phyloP scores from a whole-genome alignment of 1,284 basidiomycete species.

The Marasmius oreades region DNA sequence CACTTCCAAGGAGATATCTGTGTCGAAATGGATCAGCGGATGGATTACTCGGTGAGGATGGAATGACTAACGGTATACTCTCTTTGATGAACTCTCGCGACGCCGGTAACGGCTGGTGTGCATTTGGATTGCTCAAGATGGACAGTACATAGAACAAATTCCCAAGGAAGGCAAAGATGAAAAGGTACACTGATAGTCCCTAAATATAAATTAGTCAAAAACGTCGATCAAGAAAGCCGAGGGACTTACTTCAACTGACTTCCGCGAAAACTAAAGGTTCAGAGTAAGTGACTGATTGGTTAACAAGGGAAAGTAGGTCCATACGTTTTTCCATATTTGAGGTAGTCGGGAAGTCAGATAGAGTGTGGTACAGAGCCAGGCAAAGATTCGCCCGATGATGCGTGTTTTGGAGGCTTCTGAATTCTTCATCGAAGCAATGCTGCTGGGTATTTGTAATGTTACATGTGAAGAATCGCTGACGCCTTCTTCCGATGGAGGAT shows the following conservation, averaged over 20 bases:
- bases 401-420: slow-evolving; percentile 44
- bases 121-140: slow-evolving; percentile 66
- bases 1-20: slow-evolving; percentile 84
- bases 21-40: slow-evolving; percentile 4
- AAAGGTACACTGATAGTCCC: slow-evolving; percentile 91
- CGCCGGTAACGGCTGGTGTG: slow-evolving; percentile 47
- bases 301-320: slow-evolving; percentile 31
- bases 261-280: slow-evolving; percentile 75
- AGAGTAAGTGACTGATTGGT: slow-evolving; percentile 6
- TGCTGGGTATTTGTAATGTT: background rate
- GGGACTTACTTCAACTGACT: slow-evolving; percentile 78
- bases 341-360: slow-evolving; percentile 91
- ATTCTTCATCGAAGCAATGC: slow-evolving; percentile 2
- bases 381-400: slow-evolving; percentile 81
- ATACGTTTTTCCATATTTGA: slow-evolving; percentile 96
- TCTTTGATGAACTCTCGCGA: slow-evolving; percentile 63
- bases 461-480: slow-evolving; percentile 17
- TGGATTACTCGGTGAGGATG: slow-evolving; percentile 9
- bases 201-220: slow-evolving; percentile 22
- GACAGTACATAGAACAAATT: slow-evolving; percentile 89
- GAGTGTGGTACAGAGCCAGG: slow-evolving; percentile 88
- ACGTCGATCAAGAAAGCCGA: background rate
- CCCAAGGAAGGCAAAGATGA: slow-evolving; percentile 88
- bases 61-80: slow-evolving; percentile 65
- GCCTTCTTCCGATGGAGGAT: background rate